Conservation (phyloP, 2,329 filamentous ascomycete species). For the Fusarium virguliforme region DNA sequence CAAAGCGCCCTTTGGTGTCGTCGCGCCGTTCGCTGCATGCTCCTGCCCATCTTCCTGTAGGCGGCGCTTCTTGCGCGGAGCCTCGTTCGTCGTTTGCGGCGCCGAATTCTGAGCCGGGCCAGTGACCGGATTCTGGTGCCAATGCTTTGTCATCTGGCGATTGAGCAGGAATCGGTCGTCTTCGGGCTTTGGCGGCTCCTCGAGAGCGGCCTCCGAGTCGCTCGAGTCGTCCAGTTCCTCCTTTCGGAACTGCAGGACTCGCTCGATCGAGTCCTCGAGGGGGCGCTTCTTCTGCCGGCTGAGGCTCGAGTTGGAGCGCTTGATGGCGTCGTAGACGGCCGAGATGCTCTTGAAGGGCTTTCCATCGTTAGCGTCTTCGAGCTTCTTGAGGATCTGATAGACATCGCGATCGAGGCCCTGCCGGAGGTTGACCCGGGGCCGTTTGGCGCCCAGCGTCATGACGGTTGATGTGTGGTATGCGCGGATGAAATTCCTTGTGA, state of each 20-base stretch:
- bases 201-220: constrained; percentile 67
- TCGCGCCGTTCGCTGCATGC: constrained; percentile 26
- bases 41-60: constrained; percentile 52
- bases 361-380: constrained; percentile 76
- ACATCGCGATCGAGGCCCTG: constrained; percentile 76
- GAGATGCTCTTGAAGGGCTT: constrained; percentile 67
- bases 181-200: constrained; percentile 55
- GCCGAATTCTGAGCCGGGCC: constrained; percentile 5
- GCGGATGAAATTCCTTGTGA: neutral
- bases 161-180: constrained; percentile 61
- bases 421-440: constrained; percentile 42
- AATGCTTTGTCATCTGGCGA: constrained; percentile 61
- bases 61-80: constrained; percentile 55
- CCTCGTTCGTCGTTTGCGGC: constrained; percentile 37
- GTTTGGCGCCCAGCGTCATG: constrained; percentile 41
- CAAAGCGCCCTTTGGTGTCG: constrained; percentile 39
- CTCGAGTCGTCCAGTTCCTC: constrained; percentile 73
- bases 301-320: constrained; percentile 88
- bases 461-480: neutral
- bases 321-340: constrained; percentile 83
- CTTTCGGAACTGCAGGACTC: constrained; percentile 82
- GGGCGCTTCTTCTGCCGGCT: constrained; percentile 86
- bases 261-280: constrained; percentile 88
- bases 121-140: constrained; percentile 48
- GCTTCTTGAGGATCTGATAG: constrained; percentile 84